A percentile compares a stretch with the other conserved stretches of the same genome.
Evolutionary conservation across 306 rosid genomes (phyloP).

Genomic region (Cicer bijugum): DNA sequence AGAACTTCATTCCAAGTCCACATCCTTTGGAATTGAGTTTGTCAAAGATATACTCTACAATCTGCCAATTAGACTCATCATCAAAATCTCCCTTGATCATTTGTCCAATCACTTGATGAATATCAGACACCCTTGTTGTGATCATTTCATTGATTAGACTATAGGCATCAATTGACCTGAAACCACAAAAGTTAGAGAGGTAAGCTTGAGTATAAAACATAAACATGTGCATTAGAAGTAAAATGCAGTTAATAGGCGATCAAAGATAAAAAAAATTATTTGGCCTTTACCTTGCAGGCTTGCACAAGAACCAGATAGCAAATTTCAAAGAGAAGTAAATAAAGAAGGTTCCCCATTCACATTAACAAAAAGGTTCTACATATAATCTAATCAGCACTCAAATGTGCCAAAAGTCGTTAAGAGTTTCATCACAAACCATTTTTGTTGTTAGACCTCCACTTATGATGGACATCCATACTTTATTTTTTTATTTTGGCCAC

Average conservation of each 20-base stretch:
- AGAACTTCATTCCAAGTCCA: constrained; percentile 81
- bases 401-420: constrained; percentile 14
- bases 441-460: constrained; percentile 29
- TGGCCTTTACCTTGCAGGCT: not conserved
- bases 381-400: constrained; percentile 18
- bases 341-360: not conserved
- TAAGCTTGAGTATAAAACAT: constrained; percentile 40
- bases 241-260: constrained; percentile 30
- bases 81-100: constrained; percentile 95
- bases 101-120: constrained; percentile 89
- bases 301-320: constrained; percentile 31
- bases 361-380: constrained; percentile 13
- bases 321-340: constrained; percentile 13
- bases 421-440: constrained; percentile 7
- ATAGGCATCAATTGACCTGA: constrained; percentile 79
- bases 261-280: constrained; percentile 12
- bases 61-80: constrained; percentile 96
- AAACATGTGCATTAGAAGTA: constrained; percentile 38
- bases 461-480: constrained; percentile 8
- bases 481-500: constrained; percentile 9
- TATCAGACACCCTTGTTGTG: constrained; percentile 70
- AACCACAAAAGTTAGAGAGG: constrained; percentile 46
- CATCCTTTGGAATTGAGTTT: constrained; percentile 87
- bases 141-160: constrained; percentile 78
- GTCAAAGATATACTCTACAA: constrained; percentile 95